Conservation (phyloP, 139 green algal species). For the Picochlorum sp. region DNA sequence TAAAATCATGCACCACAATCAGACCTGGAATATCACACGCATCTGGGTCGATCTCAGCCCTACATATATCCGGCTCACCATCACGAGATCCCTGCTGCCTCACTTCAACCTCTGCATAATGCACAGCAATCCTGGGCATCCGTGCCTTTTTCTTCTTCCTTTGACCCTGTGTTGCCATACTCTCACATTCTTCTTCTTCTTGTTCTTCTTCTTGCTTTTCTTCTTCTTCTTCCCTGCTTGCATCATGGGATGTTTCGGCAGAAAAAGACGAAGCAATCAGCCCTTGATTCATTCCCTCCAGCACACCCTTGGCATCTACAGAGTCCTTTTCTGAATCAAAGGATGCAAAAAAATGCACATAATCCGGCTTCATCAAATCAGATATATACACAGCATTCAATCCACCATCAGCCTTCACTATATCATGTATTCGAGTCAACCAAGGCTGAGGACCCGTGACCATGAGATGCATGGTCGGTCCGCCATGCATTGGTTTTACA, state of each 20-base stretch:
- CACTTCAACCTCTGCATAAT: neutral
- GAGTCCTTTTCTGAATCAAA: neutral
- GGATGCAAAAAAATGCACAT: neutral
- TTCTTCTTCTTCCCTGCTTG: no score
- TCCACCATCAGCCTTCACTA: neutral
- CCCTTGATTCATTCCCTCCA: neutral
- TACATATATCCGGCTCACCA: neutral
- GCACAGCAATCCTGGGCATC: slow-evolving; percentile 2
- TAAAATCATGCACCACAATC: slow-evolving; percentile 45
- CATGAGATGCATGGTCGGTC: slow-evolving; percentile 4
- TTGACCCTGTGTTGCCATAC: no score
- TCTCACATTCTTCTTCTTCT: no score
- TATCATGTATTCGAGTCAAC: neutral
- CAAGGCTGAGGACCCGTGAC: neutral
- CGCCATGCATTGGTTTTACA: slow-evolving; percentile 8
- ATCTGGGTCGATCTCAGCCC: neutral
- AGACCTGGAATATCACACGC: slow-evolving; percentile 56
- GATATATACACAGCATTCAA: neutral
- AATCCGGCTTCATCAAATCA: neutral
- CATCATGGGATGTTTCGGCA: neutral
- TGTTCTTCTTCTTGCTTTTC: no score
- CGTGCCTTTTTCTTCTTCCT: no score
- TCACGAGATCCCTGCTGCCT: no score
- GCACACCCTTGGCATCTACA: neutral
- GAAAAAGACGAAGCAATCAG: neutral